These are phyloP conservation scores for Gloeopeniophorella convolvens DNA, from an alignment of 768 basidiomycete genomes.

Conservation along the genomic window DNA sequence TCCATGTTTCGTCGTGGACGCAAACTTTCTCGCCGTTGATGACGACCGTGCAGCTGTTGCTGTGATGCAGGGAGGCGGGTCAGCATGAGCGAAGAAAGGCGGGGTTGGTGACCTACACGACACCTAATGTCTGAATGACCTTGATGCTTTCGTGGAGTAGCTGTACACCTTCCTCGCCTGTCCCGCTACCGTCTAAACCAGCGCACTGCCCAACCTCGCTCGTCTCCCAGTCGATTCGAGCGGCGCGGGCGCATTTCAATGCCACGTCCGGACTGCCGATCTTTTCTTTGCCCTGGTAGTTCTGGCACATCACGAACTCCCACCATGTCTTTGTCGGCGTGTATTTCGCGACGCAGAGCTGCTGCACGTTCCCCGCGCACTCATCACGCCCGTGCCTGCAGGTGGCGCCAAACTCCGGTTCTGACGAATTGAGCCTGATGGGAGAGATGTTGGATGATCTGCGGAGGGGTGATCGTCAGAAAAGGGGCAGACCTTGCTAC, in stretches of 20 bases:
- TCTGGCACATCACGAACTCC: constrained; percentile 78
- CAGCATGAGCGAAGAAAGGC: constrained; percentile 1
- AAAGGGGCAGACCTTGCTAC: constrained; percentile 56
- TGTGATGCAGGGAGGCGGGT: constrained; percentile 24
- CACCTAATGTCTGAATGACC: constrained; percentile 38
- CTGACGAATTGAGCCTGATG: constrained; percentile 53
- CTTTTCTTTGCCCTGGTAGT: constrained; percentile 52
- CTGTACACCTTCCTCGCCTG: constrained; percentile 53
- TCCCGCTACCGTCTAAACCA: constrained; percentile 57
- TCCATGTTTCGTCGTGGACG: constrained; percentile 73
- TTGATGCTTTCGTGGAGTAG: constrained; percentile 57
- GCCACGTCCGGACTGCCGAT: constrained; percentile 66
- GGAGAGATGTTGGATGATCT: background rate
- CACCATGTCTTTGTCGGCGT: constrained; percentile 59
- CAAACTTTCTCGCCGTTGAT: constrained; percentile 66
- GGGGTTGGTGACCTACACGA: constrained; percentile 42
- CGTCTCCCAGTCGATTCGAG: constrained; percentile 62
- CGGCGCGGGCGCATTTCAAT: constrained; percentile 54
- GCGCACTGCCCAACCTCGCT: constrained; percentile 52
- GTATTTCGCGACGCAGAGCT: constrained; percentile 72
- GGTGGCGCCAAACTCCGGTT: constrained; percentile 66
- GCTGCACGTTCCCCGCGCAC: constrained; percentile 85
- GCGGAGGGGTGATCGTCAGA: no score
- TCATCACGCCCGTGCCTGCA: constrained; percentile 80
- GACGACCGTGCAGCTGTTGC: constrained; percentile 83